phyloP scores from a whole-genome alignment of 257 asterid genomes.

The Ilex aquifolium region DNA sequence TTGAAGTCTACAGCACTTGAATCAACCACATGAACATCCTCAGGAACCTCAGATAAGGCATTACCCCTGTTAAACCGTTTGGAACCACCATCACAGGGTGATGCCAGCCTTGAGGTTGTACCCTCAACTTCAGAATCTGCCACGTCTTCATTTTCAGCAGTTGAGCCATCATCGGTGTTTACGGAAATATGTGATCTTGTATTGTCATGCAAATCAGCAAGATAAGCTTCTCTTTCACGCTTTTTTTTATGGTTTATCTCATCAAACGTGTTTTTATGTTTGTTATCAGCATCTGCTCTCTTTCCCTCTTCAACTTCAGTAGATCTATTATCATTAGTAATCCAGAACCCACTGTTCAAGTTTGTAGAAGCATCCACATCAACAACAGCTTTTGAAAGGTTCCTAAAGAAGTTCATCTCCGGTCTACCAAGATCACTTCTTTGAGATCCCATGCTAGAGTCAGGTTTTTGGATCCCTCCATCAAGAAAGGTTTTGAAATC shows the following conservation, averaged over 20 bases:
- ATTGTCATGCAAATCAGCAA: conserved; percentile 45
- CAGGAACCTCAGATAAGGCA: conserved; percentile 35
- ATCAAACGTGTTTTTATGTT: conserved; percentile 50
- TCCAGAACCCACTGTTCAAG: conserved; percentile 53
- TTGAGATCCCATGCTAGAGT: conserved; percentile 26
- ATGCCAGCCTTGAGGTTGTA: conserved; percentile 56
- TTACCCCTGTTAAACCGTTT: conserved; percentile 33
- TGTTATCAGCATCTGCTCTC: conserved; percentile 49
- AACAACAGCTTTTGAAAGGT: conserved; percentile 34
- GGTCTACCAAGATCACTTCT: conserved; percentile 33
- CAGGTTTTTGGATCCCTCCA: conserved; percentile 63
- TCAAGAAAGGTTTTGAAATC: conserved; percentile 91
- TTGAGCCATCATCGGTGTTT: conserved; percentile 84
- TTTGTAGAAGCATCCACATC: conserved; percentile 57
- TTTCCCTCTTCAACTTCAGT: conserved; percentile 50
- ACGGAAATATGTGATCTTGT: conserved; percentile 80
- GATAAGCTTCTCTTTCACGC: conserved; percentile 49
- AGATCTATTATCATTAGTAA: conserved; percentile 44
- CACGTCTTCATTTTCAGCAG: conserved; percentile 96
- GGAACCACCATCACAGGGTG: conserved; percentile 46
- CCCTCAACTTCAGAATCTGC: conserved; percentile 93
- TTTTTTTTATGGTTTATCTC: conserved; percentile 58
- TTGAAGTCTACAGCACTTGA: conserved; percentile 47
- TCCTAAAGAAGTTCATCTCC: conserved; percentile 45
- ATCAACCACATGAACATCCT: conserved; percentile 47